A percentile compares a stretch with the other conserved stretches of the same genome.
Evolutionary conservation across 305 asterid genomes (phyloP).

Genomic region (Fraxinus albicans): DNA sequence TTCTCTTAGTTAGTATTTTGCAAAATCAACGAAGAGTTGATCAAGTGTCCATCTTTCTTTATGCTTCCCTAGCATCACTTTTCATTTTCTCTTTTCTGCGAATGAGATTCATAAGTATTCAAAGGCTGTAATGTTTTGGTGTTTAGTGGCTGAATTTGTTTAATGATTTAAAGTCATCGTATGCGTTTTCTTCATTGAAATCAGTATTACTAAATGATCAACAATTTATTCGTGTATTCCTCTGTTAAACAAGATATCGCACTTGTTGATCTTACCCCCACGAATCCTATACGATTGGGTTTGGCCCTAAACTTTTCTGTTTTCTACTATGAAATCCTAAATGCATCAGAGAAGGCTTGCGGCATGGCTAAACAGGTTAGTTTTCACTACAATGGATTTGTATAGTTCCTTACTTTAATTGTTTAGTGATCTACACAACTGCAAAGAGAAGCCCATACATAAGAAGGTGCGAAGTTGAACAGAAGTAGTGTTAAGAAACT

Average conservation of each 20-base stretch:
- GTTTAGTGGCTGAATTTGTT: not conserved
- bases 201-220: not conserved
- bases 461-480: not conserved
- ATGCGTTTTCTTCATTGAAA: not conserved
- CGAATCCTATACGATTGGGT: slow-evolving; percentile 69
- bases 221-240: slow-evolving; percentile 1
- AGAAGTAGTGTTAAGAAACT: not conserved
- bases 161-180: not conserved
- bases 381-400: not conserved
- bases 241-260: slow-evolving; percentile 46
- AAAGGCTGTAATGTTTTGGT: not conserved
- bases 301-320: slow-evolving; percentile 64
- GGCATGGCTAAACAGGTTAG: slow-evolving; percentile 65
- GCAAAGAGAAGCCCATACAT: not conserved
- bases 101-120: not conserved
- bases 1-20: not conserved
- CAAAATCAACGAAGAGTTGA: not conserved
- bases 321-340: slow-evolving; percentile 62
- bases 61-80: not conserved
- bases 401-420: not conserved
- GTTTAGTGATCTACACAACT: not conserved
- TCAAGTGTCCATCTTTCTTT: not conserved
- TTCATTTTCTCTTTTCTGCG: not conserved
- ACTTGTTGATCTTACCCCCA: slow-evolving; percentile 56
- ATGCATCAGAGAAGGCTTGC: slow-evolving; percentile 64